These are phyloP conservation scores for Boletus rubroflammeus DNA, from an alignment of 768 basidiomycete genomes.

Conservation along the genomic window DNA sequence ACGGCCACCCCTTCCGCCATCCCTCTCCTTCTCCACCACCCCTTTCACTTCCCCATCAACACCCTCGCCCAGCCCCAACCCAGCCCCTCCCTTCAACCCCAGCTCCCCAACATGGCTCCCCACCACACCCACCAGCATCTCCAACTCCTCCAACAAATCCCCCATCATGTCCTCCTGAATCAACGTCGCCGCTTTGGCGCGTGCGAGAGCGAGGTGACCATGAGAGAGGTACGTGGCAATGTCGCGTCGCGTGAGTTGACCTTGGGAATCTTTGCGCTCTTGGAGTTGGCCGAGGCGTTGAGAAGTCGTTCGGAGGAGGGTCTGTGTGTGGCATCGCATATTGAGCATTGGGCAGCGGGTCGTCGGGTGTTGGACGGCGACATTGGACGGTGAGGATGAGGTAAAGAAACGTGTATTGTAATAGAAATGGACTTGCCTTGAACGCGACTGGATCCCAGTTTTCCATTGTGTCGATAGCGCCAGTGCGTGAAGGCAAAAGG, in stretches of 20 bases:
- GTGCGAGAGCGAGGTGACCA: slow-evolving; percentile 58
- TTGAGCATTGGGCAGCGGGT: neutral
- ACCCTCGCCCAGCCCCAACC: neutral
- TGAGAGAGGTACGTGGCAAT: slow-evolving; percentile 64
- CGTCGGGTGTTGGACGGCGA: neutral
- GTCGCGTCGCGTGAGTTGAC: slow-evolving; percentile 59
- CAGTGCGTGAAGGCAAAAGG: neutral
- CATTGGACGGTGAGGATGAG: neutral
- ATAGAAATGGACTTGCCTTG: slow-evolving; percentile 23
- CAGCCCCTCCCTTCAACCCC: slow-evolving; percentile 25
- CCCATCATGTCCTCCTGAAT: slow-evolving; percentile 59
- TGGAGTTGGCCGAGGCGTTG: slow-evolving; percentile 68
- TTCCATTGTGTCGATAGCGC: slow-evolving; percentile 16
- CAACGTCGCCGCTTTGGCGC: slow-evolving; percentile 68
- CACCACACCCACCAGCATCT: slow-evolving; percentile 62
- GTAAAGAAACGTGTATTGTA: neutral
- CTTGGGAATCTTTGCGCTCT: slow-evolving; percentile 63
- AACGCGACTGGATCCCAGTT: slow-evolving; percentile 30
- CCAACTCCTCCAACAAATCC: slow-evolving; percentile 62
- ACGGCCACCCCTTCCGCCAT: slow-evolving; percentile 18
- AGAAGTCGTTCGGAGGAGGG: slow-evolving; percentile 58
- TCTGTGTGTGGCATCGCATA: slow-evolving; percentile 34
- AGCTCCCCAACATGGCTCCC: slow-evolving; percentile 57
- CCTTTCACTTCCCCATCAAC: neutral
- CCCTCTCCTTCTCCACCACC: neutral